phyloP scores from a whole-genome alignment of 192 early-diverging fungal species.

The Entomortierella beljakovae region DNA sequence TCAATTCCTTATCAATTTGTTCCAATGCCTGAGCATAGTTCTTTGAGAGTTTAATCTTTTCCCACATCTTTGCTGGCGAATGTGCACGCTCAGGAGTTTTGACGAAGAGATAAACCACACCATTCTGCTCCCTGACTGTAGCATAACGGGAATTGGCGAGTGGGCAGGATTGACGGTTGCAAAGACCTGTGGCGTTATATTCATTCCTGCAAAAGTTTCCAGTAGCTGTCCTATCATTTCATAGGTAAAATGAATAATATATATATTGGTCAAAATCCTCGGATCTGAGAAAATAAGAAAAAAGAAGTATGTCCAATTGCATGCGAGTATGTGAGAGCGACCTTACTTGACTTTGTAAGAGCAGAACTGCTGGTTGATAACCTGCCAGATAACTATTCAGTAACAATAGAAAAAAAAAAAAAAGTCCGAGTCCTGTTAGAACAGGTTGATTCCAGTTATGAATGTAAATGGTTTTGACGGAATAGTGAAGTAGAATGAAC shows the following conservation, averaged over 20 bases:
- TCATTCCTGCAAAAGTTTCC: slow-evolving; percentile 96
- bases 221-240: slow-evolving; percentile 73
- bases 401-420: slow-evolving; percentile 1
- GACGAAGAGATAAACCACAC: slow-evolving; percentile 88
- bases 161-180: slow-evolving; percentile 94
- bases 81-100: slow-evolving; percentile 97
- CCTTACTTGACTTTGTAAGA: slow-evolving; percentile 97
- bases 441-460: not conserved
- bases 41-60: slow-evolving; percentile 87
- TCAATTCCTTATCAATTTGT: slow-evolving; percentile 90
- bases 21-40: slow-evolving; percentile 90
- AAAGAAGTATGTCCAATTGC: not conserved
- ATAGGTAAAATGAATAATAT: not conserved
- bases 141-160: slow-evolving; percentile 96
- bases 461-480: too few relatives aligned
- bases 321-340: not conserved
- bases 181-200: slow-evolving; percentile 96
- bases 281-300: not conserved
- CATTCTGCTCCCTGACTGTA: slow-evolving; percentile 89
- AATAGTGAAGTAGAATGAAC: not conserved
- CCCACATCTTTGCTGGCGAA: slow-evolving; percentile 94
- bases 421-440: not conserved
- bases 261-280: not conserved
- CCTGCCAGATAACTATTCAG: slow-evolving; percentile 86
- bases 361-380: slow-evolving; percentile 97